Evolutionary conservation across 1,284 basidiomycete genomes (phyloP).

Genomic region (Gomphus bonarii): DNA sequence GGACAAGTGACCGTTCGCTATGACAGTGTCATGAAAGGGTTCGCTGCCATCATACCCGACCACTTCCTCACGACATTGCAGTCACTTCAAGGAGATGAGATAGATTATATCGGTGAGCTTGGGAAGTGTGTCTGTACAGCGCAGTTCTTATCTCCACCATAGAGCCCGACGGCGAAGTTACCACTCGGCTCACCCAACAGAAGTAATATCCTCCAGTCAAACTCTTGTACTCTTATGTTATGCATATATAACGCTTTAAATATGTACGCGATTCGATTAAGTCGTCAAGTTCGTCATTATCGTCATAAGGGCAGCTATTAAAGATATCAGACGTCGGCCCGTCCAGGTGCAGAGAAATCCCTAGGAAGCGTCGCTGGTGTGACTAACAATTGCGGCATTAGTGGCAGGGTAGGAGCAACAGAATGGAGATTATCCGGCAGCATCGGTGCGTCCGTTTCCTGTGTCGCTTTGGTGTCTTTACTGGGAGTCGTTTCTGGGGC

Average conservation of each 20-base stretch:
- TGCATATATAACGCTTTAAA: too few species aligned
- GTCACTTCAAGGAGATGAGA: conserved; percentile 26
- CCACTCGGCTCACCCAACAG: too few species aligned
- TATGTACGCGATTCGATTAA: too few species aligned
- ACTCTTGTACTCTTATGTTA: too few species aligned
- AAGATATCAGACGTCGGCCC: background rate
- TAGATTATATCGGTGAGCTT: conserved; percentile 46
- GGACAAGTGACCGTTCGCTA: conserved; percentile 33
- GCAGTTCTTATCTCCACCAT: background rate
- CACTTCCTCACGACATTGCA: conserved; percentile 27
- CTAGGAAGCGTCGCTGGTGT: conserved; percentile 22
- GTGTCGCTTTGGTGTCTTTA: background rate
- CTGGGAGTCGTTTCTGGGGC: background rate
- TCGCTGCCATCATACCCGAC: conserved; percentile 39
- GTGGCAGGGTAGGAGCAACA: conserved; percentile 9
- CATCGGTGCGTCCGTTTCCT: background rate
- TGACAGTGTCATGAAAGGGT: conserved; percentile 33
- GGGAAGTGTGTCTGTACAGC: background rate
- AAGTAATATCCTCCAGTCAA: too few species aligned
- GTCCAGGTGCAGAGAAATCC: background rate
- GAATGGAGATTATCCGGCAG: conserved; percentile 9
- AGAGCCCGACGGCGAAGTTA: conserved; percentile 40
- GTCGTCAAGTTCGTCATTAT: too few species aligned
- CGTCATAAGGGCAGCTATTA: too few species aligned
- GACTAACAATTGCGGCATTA: conserved; percentile 19